Evolutionary conservation across 1,284 basidiomycete species (phyloP), one percentile per base, ranked within the genome.

Genomic region (Coniferiporia sulphurascens): DNA sequence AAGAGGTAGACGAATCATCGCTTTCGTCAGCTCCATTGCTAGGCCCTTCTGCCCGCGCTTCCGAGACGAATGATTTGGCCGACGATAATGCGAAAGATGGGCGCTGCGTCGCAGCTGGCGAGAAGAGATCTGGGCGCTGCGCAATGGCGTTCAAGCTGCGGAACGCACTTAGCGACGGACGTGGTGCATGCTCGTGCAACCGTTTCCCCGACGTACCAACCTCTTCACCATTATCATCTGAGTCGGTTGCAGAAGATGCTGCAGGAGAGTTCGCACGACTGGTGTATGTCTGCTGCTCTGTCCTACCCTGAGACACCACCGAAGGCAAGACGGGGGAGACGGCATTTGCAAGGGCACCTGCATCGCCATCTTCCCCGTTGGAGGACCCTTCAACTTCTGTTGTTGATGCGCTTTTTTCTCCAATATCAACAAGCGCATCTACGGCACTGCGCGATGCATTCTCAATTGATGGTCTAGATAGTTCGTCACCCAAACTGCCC

Each of bases 111-210:
- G 53, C 62, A 67, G 64, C 50, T 13, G 70, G 64, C 63, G 75
- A 64, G 69, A 79, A 79, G 60, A 80, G 66, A 49, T 63, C 52
- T 27, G 66, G 64, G 65, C 79, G 75, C 65, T 76, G 76, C 19
- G 80, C 74, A 56, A 89, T 74, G 50, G 83, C 78, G 7, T 82
- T 79, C 46, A 89, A 70, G 22, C 76, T 68, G 9, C 79, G 80
- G 67, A 75, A 82, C 48, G 65, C 64, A 44, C 65, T 68, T 46
- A 64, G 58, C 17, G 70, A 67, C 17, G 66, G 61, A 45, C 68
- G 67, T 19, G 67, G 59, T 44, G 61, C 58, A 74, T 72, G 13
- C 12, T 35, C 54, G 32, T 35, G 54, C 15, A 32, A 12, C 35
- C 51, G 48, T n/a, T 34, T 34, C 22, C 32, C 67, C 68, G 65